phyloP scores from a whole-genome alignment of 2,329 filamentous ascomycete genomes.

The Beauveria scarabaeidicola region DNA sequence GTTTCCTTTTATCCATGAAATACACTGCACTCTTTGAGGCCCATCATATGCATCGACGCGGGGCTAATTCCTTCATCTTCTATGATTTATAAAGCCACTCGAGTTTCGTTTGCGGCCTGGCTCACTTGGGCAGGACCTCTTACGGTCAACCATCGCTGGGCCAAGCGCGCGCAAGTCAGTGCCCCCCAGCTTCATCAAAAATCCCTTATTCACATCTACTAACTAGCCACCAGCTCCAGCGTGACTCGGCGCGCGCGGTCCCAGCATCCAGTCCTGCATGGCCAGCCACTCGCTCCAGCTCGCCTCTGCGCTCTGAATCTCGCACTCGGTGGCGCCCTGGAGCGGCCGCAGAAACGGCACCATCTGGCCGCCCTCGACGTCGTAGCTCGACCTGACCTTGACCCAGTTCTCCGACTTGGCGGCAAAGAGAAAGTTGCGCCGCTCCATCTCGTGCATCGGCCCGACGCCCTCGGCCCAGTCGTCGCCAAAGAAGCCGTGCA shows the following conservation, averaged over 20 bases:
- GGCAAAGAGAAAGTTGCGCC: slow-evolving; percentile 89
- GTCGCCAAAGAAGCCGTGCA: slow-evolving; percentile 96
- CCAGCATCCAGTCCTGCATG: slow-evolving; percentile 99
- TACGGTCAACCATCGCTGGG: too few species aligned
- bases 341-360: slow-evolving; percentile 82
- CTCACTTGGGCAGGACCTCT: too few species aligned
- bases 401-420: slow-evolving; percentile 90
- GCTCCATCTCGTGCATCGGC: slow-evolving; percentile 76
- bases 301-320: slow-evolving; percentile 74
- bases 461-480: slow-evolving; percentile 78
- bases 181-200: too few species aligned
- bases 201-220: too few species aligned
- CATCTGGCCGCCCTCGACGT: slow-evolving; percentile 73
- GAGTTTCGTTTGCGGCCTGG: too few species aligned
- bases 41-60: too few species aligned
- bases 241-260: slow-evolving; percentile 55
- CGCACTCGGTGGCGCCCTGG: slow-evolving; percentile 65
- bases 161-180: too few species aligned
- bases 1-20: too few species aligned
- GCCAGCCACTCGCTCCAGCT: slow-evolving; percentile 92
- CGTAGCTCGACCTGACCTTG: slow-evolving; percentile 81
- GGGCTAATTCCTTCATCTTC: too few species aligned
- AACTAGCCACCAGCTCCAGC: too few species aligned
- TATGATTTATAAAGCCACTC: too few species aligned
- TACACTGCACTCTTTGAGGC: too few species aligned